Conservation (phyloP, 2,329 filamentous ascomycete genomes). For the Xylariomycetidae sp. region DNA sequence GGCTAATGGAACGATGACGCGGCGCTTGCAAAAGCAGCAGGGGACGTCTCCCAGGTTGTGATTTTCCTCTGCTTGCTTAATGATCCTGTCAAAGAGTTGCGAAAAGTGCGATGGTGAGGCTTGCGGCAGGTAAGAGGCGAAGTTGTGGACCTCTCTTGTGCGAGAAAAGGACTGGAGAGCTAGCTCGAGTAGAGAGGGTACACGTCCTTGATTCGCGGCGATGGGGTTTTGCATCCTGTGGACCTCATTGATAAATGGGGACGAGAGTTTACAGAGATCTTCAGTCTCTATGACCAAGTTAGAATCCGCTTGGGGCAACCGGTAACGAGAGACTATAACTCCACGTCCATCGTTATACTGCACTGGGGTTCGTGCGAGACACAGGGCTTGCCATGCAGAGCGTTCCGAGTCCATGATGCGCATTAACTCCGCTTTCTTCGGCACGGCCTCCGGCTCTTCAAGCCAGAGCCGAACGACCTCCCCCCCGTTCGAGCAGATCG, state of each 20-base stretch:
- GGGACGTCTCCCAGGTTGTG: conserved; percentile 38
- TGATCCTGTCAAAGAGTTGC: conserved; percentile 35
- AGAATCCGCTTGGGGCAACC: conserved; percentile 18
- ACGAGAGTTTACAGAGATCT: conserved; percentile 14
- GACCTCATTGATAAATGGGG: no score
- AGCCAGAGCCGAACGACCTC: no score
- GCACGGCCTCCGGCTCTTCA: no score
- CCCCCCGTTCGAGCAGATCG: no score
- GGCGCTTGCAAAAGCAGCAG: conserved; percentile 49
- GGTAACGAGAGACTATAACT: conserved; percentile 21
- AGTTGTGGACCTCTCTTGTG: conserved; percentile 36
- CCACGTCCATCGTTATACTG: conserved; percentile 28
- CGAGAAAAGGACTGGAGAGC: conserved; percentile 43
- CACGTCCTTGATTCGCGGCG: no score
- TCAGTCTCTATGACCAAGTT: conserved; percentile 17
- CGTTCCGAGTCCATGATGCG: conserved; percentile 1
- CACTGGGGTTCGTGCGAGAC: conserved; percentile 23
- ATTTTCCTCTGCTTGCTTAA: conserved; percentile 34
- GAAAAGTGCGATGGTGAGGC: conserved; percentile 35
- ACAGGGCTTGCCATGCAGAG: conserved; percentile 15
- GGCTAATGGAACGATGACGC: conserved; percentile 45
- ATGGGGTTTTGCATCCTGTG: no score
- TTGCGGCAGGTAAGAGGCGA: conserved; percentile 39
- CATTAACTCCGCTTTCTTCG: not conserved
- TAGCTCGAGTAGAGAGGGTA: conserved; percentile 49